Conservation (phyloP, 306 rosid species). For the Canavalia gladiata region DNA sequence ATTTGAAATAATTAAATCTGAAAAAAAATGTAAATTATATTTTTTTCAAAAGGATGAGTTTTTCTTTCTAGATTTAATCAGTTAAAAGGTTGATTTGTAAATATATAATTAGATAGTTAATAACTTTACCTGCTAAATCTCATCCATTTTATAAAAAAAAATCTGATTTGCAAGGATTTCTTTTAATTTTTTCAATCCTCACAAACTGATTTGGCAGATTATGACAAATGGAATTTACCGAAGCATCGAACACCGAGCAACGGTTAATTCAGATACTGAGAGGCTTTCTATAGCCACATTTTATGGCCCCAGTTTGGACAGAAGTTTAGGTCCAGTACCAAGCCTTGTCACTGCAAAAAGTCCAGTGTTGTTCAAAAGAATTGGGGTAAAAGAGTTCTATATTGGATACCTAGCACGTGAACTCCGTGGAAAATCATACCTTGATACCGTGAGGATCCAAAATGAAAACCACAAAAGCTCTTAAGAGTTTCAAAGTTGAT, state of each 20-base stretch:
- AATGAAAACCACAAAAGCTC: constrained; percentile 12
- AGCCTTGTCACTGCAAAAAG: constrained; percentile 45
- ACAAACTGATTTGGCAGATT: constrained; percentile 43
- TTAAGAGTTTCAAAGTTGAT: background rate
- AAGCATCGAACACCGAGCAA: constrained; percentile 62
- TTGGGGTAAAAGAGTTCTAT: constrained; percentile 46
- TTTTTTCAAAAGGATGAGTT: no score
- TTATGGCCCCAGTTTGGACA: background rate
- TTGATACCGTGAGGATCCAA: constrained; percentile 50
- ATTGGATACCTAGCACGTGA: constrained; percentile 39
- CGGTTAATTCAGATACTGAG: constrained; percentile 12
- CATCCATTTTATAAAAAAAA: no score
- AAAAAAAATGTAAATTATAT: no score
- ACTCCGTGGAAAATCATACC: constrained; percentile 56
- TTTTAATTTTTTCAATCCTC: no score
- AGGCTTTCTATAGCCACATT: constrained; percentile 45
- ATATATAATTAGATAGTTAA: no score
- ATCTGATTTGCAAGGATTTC: no score
- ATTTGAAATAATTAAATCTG: no score
- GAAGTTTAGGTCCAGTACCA: background rate
- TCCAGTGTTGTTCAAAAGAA: constrained; percentile 48
- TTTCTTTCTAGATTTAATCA: no score
- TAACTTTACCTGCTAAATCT: no score
- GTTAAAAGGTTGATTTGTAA: no score
- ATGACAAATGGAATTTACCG: constrained; percentile 58